Base-by-base conservation (phyloP, 805 yeast genomes). In the Starmera caribaea region DNA sequence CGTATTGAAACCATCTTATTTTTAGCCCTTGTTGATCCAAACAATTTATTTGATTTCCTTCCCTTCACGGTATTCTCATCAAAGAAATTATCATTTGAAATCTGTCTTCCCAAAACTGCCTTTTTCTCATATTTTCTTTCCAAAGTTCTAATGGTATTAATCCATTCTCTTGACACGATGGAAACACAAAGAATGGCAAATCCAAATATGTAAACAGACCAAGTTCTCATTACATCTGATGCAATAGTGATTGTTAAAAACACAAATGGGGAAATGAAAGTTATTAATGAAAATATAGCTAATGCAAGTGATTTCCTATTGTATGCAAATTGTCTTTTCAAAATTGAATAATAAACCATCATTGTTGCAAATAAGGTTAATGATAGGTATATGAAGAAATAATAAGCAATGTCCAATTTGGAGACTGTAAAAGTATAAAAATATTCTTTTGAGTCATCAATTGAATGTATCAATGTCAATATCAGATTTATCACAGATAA, bases 81-180 rank as follows among this genome's bases (percentile, higher is more conserved):
- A 40, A 47, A 43, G 37, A 58, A 61, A 41, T 71, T 75, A 37
- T 73, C 77, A 37, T 65, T 59, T 1, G 58, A 53, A 28, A 78
- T 69, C 44, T 73, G 66, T 43, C 87, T 65, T 0, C 89, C 89
- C 35, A 81, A 65, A 9, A 81, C 73, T 1, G 81, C 81, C 45
- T 63, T 61, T 37, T 69, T 60, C 45, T 80, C 86, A 26, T 62
- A 55, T 28, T 66, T 57, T 44, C 68, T 64, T 44, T 76, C 80
- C 34, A 73, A 51, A 14, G 64, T 50, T 45, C 73, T 69, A 33
- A 78, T 74, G 34, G 75, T 69, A 48, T 65, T 72, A 9, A 77
- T 56, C 81, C 86, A 76, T 57, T 80, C 86, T 81, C 84, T 79
- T 1, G 76, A 65, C 17, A 74, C 63, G 1, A 79, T 72, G 14